Evolutionary conservation across 495 filamentous ascomycete genomes (phyloP), one percentile per base, ranked within the genome.

Genomic region (Xylaria flabelliformis): DNA sequence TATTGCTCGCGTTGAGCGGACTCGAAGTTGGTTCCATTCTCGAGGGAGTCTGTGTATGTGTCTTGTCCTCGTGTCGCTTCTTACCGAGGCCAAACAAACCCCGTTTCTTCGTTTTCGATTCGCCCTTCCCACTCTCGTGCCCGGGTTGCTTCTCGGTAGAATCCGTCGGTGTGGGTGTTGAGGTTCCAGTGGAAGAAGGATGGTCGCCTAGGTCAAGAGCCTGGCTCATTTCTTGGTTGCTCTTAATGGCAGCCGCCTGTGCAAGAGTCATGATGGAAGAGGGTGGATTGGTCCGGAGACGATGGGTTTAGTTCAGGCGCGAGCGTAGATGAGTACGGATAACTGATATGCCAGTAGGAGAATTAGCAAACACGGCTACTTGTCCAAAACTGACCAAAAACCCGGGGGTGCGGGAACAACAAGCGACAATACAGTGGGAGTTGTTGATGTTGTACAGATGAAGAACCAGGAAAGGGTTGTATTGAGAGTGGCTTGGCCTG

Each of bases 11-110:
- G 34, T 61, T 67, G 66, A 75, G 74, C 64, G 73, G 74, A 70
- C 71, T 77, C 44, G 77, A 76, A 3, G 51, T 71, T 71, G 72
- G 77, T 58, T 74, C 41, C 3, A 75, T 73, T 39, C 77, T 75
- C 41, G 77, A 48, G 73, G 78, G 77, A 32, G n/a, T 62, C 24
- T 71, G 34, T 7, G 51, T n/a, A 19, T 42, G 2, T 72, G 76
- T 73, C 69, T 84, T 87, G 44, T 86, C 81, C 24, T 89, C 85
- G 67, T 81, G 80, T 81, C 89, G 91, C 80, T 91, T 91, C 84
- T 90, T 92, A 58, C 90, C 90, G 66, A 92, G 86, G 13, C 88
- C 87, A 75, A 91, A 91, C 39, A 91, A 72, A 74, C 83, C 79
- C 44, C 86, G 80, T 77, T 84, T 88, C 77, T 86, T 86, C 44